Evolutionary conservation across 768 basidiomycete genomes (phyloP).

Genomic region (Phlebiopsis gigantea): DNA sequence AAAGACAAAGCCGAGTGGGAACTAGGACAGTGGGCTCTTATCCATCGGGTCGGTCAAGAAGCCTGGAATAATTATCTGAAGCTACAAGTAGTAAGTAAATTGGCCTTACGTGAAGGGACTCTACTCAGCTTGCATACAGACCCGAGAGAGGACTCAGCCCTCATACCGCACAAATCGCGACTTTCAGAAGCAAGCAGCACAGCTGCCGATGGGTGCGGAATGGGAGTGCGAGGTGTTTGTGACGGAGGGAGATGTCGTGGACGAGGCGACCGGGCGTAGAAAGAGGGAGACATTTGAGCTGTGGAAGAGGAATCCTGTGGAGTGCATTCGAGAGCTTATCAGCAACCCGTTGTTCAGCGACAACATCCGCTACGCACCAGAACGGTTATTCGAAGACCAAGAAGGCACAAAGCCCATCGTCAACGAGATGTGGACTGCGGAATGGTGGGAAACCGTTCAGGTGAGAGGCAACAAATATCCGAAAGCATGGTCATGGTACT

Average conservation of each 20-base stretch:
- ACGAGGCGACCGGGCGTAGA: slow-evolving; percentile 8
- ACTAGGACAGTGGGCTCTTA: not conserved
- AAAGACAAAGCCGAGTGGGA: slow-evolving; percentile 5
- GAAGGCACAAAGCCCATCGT: slow-evolving; percentile 24
- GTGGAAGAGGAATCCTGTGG: slow-evolving; percentile 29
- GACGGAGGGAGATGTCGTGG: slow-evolving; percentile 12
- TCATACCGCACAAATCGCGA: slow-evolving; percentile 17
- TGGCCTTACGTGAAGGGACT: not conserved
- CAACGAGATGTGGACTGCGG: slow-evolving; percentile 38
- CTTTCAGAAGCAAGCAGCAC: slow-evolving; percentile 19
- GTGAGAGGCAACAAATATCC: slow-evolving; percentile 20
- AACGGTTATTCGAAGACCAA: slow-evolving; percentile 28
- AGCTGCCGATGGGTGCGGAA: slow-evolving; percentile 10
- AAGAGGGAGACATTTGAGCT: slow-evolving; percentile 26
- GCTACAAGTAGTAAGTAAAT: slow-evolving; percentile 10
- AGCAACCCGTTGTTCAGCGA: slow-evolving; percentile 28
- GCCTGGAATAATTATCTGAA: slow-evolving; percentile 6
- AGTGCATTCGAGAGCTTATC: slow-evolving; percentile 32
- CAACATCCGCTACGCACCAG: slow-evolving; percentile 29
- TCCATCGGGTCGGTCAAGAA: not conserved
- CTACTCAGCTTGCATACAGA: slow-evolving; percentile 3
- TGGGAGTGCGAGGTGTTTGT: slow-evolving; percentile 17
- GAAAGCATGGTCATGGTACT: not conserved
- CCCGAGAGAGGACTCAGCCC: slow-evolving; percentile 2
- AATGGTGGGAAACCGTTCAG: slow-evolving; percentile 48